Conservation (phyloP, 1,139 yeast genomes). For the Casaregolazyma suthepensis region DNA sequence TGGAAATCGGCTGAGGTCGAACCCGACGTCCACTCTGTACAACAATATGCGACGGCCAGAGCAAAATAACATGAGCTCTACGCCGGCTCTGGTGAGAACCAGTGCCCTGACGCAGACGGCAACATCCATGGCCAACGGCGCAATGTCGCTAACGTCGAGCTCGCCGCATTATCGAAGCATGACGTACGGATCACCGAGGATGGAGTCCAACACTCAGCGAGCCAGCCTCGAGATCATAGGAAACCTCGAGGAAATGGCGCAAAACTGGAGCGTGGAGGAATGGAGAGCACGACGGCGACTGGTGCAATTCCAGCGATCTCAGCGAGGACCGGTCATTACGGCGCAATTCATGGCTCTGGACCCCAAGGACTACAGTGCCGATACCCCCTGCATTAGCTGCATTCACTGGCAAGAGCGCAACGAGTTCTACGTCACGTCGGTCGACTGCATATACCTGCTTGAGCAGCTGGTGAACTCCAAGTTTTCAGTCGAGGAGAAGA, state of each 20-base stretch:
- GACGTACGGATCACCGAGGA: background rate
- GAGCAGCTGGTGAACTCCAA: conserved; percentile 53
- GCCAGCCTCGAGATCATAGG: conserved; percentile 33
- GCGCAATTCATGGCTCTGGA: conserved; percentile 32
- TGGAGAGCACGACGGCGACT: conserved; percentile 31
- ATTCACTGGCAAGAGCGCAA: conserved; percentile 53
- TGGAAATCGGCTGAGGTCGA: background rate
- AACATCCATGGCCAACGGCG: conserved; percentile 5
- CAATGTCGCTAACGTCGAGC: background rate
- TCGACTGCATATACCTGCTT: conserved; percentile 53
- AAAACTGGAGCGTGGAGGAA: conserved; percentile 32
- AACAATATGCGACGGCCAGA: background rate
- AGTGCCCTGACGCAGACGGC: conserved; percentile 26
- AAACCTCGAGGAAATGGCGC: conserved; percentile 31
- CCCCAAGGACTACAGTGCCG: conserved; percentile 28
- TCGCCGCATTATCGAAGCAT: background rate
- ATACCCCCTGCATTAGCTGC: conserved; percentile 45
- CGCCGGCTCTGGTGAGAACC: conserved; percentile 27
- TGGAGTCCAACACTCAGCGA: conserved; percentile 10
- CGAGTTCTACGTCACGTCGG: conserved; percentile 55
- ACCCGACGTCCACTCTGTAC: background rate
- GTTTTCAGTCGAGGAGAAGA: conserved; percentile 64
- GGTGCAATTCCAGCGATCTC: conserved; percentile 32
- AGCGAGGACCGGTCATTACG: conserved; percentile 32
- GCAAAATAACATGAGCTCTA: background rate